A percentile compares a stretch with the other conserved stretches of the same genome.
Evolutionary conservation across 345 rosid genomes (phyloP).

Genomic region (Orychophragmus violaceus): DNA sequence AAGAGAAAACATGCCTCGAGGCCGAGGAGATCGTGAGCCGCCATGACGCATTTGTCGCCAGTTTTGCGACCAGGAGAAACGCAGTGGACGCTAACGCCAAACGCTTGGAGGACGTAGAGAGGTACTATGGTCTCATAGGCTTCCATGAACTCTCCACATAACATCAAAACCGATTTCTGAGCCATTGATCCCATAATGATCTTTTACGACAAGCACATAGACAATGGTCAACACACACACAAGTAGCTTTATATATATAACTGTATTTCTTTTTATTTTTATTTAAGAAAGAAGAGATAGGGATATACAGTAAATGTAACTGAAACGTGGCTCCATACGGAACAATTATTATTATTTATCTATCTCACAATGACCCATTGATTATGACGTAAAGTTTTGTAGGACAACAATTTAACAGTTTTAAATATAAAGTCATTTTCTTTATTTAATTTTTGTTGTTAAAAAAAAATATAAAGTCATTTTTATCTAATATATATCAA

Average conservation of each 20-base stretch:
- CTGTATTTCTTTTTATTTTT: background rate
- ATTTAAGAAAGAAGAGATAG: background rate
- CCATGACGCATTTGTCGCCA: slow-evolving; percentile 43
- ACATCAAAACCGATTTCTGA: slow-evolving; percentile 38
- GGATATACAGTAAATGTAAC: background rate
- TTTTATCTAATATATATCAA: no score
- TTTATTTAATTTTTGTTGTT: no score
- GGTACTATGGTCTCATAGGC: slow-evolving; percentile 44
- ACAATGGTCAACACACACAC: background rate
- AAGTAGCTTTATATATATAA: background rate
- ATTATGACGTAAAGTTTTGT: no score
- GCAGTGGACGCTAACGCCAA: slow-evolving; percentile 41
- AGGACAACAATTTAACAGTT: no score
- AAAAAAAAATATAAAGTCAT: no score
- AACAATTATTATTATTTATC: no score
- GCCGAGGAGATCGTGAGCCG: slow-evolving; percentile 44
- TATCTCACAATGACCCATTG: no score
- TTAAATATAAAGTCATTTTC: no score
- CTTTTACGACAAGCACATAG: background rate
- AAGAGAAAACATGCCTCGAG: slow-evolving; percentile 36
- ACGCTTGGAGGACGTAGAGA: slow-evolving; percentile 40
- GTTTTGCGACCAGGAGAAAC: slow-evolving; percentile 42
- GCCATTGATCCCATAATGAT: slow-evolving; percentile 30
- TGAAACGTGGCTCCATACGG: no score
- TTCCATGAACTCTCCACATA: slow-evolving; percentile 60